These are phyloP conservation scores for Eutrema salsugineum DNA, from an alignment of 441 rosid species.

Conservation along the genomic window DNA sequence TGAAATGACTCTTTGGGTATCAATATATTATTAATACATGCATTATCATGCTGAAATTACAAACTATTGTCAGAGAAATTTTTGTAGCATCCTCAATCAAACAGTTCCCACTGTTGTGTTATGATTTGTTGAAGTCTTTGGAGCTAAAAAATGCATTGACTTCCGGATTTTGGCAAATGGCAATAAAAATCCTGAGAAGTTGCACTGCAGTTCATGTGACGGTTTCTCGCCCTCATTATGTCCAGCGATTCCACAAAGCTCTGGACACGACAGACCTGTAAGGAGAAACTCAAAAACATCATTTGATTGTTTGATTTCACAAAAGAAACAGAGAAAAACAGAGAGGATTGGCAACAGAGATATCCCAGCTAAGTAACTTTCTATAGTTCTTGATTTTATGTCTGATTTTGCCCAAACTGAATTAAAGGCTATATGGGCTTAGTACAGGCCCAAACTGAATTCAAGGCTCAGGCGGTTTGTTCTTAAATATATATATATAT, in stretches of 20 bases:
- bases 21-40: neutral
- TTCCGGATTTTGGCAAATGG: constrained; percentile 41
- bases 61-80: neutral
- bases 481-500: too few relatives aligned
- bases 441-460: too few relatives aligned
- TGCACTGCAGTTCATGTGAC: neutral
- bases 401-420: too few relatives aligned
- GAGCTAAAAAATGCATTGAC: too few relatives aligned
- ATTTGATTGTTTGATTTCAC: neutral
- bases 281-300: neutral
- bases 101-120: constrained; percentile 51
- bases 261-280: constrained; percentile 49
- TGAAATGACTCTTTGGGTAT: constrained; percentile 6
- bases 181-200: constrained; percentile 37
- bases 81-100: constrained; percentile 33
- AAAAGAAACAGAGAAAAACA: neutral
- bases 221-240: constrained; percentile 44
- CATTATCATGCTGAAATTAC: neutral
- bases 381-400: too few relatives aligned
- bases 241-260: constrained; percentile 46
- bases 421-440: too few relatives aligned
- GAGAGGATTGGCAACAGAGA: too few relatives aligned
- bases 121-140: constrained; percentile 38
- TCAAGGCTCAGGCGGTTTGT: too few relatives aligned
- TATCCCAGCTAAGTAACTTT: too few relatives aligned